Conservation (phyloP, 441 rosid species). For the Breynia disticha region DNA sequence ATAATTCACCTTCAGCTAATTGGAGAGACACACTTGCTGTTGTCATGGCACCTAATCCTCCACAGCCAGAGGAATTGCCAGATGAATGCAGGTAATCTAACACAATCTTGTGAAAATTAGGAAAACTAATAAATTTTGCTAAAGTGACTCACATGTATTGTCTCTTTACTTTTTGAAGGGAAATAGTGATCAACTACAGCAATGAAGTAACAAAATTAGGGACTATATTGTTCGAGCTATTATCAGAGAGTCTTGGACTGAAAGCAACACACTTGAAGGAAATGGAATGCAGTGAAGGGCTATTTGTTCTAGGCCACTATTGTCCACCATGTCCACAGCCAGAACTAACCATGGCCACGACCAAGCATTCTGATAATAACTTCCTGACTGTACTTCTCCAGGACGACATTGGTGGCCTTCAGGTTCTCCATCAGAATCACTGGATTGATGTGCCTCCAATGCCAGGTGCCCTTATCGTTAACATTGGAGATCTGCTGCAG, state of each 20-base stretch:
- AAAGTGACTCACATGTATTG: neutral
- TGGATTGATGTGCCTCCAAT: conserved; percentile 26
- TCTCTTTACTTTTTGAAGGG: neutral
- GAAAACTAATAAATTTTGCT: too few relatives aligned
- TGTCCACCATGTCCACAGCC: conserved; percentile 31
- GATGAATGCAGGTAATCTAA: conserved; percentile 11
- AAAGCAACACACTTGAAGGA: conserved; percentile 16
- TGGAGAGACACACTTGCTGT: conserved; percentile 33
- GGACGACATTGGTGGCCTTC: conserved; percentile 32
- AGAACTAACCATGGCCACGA: conserved; percentile 19
- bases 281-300: conserved; percentile 21
- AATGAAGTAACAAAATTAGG: conserved; percentile 9
- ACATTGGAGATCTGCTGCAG: conserved; percentile 26
- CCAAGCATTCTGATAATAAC: conserved; percentile 18
- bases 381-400: conserved; percentile 30
- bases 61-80: conserved; percentile 25
- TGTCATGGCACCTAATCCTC: conserved; percentile 28
- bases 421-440: conserved; percentile 13
- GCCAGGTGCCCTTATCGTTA: conserved; percentile 23
- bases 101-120: neutral
- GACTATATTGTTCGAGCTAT: conserved; percentile 9
- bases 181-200: neutral
- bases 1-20: conserved; percentile 15
- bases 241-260: conserved; percentile 29
- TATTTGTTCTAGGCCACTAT: conserved; percentile 20